Evolutionary conservation across 768 basidiomycete genomes (phyloP), one percentile per base, ranked within the genome.

Genomic region (Kondoa malvinella): DNA sequence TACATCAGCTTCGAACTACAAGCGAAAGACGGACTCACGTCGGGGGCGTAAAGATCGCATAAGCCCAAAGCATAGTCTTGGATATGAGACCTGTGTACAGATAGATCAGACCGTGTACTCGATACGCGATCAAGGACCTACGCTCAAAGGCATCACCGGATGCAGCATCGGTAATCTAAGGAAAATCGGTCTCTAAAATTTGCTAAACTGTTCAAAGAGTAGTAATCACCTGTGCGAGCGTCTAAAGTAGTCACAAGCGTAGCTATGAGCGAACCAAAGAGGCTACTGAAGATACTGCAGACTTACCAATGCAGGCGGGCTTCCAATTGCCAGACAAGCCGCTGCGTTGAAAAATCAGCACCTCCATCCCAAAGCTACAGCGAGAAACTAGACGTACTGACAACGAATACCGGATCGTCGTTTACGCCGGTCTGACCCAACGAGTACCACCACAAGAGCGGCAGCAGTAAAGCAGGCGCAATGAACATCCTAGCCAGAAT

Each of bases 121-220:
- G 34, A 25, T 64, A 83, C 69, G 85, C 86, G 76, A 95, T 87
- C 34, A 96, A 81, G 8, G 40, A 50, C 40, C 21, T 8, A 50
- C 90, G 81, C 78, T 96, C 94, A 75, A 97, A 96, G 0, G 88
- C 85, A 73, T 89, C 89, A 1, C 89, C 88, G 0, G 80, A 86
- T 1, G 86, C 87, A 74, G 87, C 86, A 76, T 89, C 87, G 0
- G 90, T 89, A 73, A 92, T 89, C 27, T 68, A 63, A 61, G 75
- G n/a, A n/a, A n/a, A n/a, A n/a, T n/a, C n/a, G n/a, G n/a, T n/a
- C n/a, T n/a, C 70, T n/a, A 78, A 74, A 34, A 78, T 78, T 34
- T 70, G 70, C 0, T 70, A 67, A 0, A 63, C 59, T 27, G 16
- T 15, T 33, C 15, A 32, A 63, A 63, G 27, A 33, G 34, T 8